phyloP scores from a whole-genome alignment of 2,329 filamentous ascomycete species.

The Fusarium domesticum region DNA sequence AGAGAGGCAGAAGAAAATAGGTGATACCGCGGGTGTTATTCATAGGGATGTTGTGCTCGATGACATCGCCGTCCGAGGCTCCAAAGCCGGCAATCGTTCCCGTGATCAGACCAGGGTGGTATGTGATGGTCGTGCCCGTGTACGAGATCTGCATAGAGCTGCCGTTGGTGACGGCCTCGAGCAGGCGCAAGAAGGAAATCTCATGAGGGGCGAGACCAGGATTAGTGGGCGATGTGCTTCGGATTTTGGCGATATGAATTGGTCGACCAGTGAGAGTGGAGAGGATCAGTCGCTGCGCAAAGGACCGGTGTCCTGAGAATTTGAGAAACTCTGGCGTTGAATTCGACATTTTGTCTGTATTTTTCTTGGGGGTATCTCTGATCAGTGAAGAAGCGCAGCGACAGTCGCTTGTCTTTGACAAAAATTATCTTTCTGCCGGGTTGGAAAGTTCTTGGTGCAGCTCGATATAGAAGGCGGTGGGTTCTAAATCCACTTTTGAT shows the following conservation, averaged over 20 bases:
- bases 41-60: conserved; percentile 76
- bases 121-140: conserved; percentile 89
- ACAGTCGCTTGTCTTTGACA: conserved; percentile 15
- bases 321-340: conserved; percentile 57
- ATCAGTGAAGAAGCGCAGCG: conserved; percentile 20
- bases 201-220: conserved; percentile 91
- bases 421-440: conserved; percentile 41
- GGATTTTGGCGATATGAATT: conserved; percentile 91
- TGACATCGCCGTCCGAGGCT: conserved; percentile 66
- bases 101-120: conserved; percentile 87
- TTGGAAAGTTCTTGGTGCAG: conserved; percentile 12
- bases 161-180: conserved; percentile 94
- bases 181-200: conserved; percentile 89
- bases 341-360: conserved; percentile 39
- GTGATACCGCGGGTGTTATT: conserved; percentile 78
- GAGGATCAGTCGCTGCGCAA: conserved; percentile 81
- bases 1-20: conserved; percentile 88
- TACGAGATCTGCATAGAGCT: conserved; percentile 93
- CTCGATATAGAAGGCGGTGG: conserved; percentile 33
- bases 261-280: conserved; percentile 87
- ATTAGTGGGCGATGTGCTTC: conserved; percentile 77
- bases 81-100: conserved; percentile 76
- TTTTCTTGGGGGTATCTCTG: conserved; percentile 24
- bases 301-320: conserved; percentile 80
- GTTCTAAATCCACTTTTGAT: neutral